Percentiles rank a stretch among this genome's conserved stretches.
Evolutionary conservation across 1,139 yeast genomes (phyloP).

Genomic region (Sugiyamaella japonica): DNA sequence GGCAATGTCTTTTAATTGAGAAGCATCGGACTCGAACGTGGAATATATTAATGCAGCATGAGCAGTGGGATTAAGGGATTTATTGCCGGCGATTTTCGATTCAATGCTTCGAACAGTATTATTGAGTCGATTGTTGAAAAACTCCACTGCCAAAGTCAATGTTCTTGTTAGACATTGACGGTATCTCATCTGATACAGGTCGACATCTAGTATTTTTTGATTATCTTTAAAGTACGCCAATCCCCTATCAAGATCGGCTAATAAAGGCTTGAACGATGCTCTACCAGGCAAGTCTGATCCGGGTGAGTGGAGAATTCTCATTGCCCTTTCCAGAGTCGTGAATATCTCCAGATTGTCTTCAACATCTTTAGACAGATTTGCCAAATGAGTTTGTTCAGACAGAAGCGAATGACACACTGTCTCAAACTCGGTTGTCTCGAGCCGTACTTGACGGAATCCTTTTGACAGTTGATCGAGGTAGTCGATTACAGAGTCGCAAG

Average conservation of each 20-base stretch:
- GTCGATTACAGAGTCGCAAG: slow-evolving; percentile 47
- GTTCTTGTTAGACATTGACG: slow-evolving; percentile 86
- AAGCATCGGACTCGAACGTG: slow-evolving; percentile 54
- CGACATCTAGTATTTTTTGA: slow-evolving; percentile 54
- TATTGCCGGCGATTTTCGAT: slow-evolving; percentile 34
- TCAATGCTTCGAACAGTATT: slow-evolving; percentile 49
- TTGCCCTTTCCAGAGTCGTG: slow-evolving; percentile 68
- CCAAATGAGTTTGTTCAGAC: slow-evolving; percentile 51
- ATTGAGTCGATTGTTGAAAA: slow-evolving; percentile 56
- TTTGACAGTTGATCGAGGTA: slow-evolving; percentile 48
- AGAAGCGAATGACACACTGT: slow-evolving; percentile 55
- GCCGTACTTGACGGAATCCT: slow-evolving; percentile 56
- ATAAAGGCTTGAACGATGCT: slow-evolving; percentile 53
- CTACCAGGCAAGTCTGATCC: slow-evolving; percentile 65
- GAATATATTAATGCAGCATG: slow-evolving; percentile 60
- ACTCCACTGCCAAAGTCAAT: slow-evolving; percentile 70
- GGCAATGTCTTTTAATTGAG: slow-evolving; percentile 48
- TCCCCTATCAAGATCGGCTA: slow-evolving; percentile 62
- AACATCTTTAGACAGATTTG: slow-evolving; percentile 50
- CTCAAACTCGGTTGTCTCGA: slow-evolving; percentile 66
- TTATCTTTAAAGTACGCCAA: slow-evolving; percentile 48
- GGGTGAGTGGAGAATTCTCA: slow-evolving; percentile 66
- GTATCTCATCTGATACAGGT: slow-evolving; percentile 67
- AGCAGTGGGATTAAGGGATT: slow-evolving; percentile 41
- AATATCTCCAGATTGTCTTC: slow-evolving; percentile 58